Evolutionary conservation across 257 asterid genomes (phyloP).

Genomic region (Solanum appendiculatum): DNA sequence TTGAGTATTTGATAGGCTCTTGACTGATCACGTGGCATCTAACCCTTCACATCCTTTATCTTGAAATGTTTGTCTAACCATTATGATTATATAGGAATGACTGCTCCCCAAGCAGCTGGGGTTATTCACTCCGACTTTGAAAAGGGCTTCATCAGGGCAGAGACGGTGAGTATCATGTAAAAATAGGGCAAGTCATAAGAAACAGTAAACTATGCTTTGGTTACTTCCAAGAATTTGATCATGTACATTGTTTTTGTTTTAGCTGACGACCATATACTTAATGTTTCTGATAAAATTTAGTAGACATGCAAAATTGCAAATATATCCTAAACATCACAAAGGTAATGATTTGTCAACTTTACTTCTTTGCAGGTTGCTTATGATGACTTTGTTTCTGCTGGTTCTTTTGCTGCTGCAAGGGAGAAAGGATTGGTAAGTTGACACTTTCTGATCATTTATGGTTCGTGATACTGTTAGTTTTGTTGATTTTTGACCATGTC

Average conservation of each 20-base stretch:
- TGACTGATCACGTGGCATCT: background rate
- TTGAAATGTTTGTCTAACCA: background rate
- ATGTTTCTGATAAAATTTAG: background rate
- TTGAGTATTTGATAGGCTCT: background rate
- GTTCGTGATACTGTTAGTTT: background rate
- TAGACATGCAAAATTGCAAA: background rate
- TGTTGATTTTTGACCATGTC: background rate
- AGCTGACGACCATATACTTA: background rate
- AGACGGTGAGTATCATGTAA: slow-evolving; percentile 53
- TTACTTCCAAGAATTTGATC: background rate
- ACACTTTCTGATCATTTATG: background rate
- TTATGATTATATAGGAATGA: slow-evolving; percentile 58
- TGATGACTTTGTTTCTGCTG: slow-evolving; percentile 81
- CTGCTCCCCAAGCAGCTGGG: slow-evolving; percentile 99
- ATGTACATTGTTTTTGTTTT: background rate
- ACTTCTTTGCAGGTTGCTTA: slow-evolving; percentile 63
- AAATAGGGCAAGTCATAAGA: background rate
- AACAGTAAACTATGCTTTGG: background rate
- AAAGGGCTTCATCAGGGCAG: slow-evolving; percentile 98
- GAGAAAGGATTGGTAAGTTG: slow-evolving; percentile 94
- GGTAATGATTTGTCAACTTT: background rate
- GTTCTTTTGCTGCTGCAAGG: slow-evolving; percentile 87
- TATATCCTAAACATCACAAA: background rate
- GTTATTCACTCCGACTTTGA: slow-evolving; percentile 97
- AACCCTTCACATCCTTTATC: background rate